These are phyloP conservation scores for Parsonsia alboflavescens DNA, from an alignment of 257 asterid species.

Conservation along the genomic window DNA sequence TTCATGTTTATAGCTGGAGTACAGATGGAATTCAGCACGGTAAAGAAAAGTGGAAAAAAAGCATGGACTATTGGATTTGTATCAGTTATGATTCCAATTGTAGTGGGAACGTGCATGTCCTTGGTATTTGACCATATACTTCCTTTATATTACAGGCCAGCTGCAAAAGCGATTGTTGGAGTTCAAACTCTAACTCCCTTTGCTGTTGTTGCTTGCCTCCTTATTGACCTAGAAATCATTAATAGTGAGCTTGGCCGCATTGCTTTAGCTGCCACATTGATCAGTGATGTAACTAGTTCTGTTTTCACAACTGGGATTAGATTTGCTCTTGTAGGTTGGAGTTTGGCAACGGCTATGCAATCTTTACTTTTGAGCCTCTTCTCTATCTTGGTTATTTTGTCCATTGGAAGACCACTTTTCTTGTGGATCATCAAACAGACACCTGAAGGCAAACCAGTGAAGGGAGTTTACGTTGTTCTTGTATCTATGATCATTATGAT, in stretches of 20 bases:
- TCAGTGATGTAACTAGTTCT: conserved; percentile 55
- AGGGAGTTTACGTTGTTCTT: conserved; percentile 36
- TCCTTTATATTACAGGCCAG: conserved; percentile 36
- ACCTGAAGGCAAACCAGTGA: conserved; percentile 40
- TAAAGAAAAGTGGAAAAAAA: conserved; percentile 53
- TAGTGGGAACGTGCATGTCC: conserved; percentile 21
- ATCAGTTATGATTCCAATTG: conserved; percentile 38
- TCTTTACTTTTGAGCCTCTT: conserved; percentile 22
- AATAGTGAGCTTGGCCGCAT: conserved; percentile 89
- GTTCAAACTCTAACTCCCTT: conserved; percentile 59
- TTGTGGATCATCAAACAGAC: conserved; percentile 36
- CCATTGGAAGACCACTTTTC: conserved; percentile 46
- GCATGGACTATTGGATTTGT: conserved; percentile 71
- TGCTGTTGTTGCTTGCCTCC: conserved; percentile 73
- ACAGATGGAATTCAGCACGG: conserved; percentile 64
- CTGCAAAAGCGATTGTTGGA: conserved; percentile 29
- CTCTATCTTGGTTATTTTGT: conserved; percentile 33
- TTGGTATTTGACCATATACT: not conserved
- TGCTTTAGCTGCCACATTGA: conserved; percentile 63
- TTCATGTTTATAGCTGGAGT: conserved; percentile 77
- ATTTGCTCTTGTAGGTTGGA: not conserved
- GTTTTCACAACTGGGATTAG: conserved; percentile 12
- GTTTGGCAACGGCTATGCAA: conserved; percentile 19
- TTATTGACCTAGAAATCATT: conserved; percentile 72
- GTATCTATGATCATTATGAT: conserved; percentile 35